These are phyloP conservation scores for Pythium guiyangense DNA, from an alignment of 352 stramenopile genomes.

Conservation along the genomic window DNA sequence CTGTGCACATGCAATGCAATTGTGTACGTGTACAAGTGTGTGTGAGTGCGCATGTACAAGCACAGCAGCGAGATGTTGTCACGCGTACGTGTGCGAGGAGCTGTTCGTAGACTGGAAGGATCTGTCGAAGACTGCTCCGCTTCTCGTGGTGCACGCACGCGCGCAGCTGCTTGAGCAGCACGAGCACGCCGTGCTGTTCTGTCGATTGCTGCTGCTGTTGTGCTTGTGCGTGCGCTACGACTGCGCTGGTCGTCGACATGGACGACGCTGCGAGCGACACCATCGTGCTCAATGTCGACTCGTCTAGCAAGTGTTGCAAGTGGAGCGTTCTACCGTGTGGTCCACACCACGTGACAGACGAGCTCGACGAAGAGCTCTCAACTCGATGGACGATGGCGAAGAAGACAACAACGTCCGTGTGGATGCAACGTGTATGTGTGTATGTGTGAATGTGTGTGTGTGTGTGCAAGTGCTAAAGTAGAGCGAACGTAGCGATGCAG, in stretches of 20 bases:
- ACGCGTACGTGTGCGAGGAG: conserved; percentile 44
- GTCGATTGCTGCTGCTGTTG: neutral
- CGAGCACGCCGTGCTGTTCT: conserved; percentile 20
- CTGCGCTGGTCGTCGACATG: no score
- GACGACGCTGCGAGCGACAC: no score
- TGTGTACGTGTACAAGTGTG: neutral
- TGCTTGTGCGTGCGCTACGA: no score
- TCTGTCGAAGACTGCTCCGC: conserved; percentile 22
- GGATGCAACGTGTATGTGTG: neutral
- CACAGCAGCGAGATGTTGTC: neutral
- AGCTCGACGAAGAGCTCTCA: no score
- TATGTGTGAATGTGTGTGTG: neutral
- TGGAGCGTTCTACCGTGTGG: no score
- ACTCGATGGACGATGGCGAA: no score
- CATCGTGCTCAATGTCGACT: no score
- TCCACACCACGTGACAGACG: no score
- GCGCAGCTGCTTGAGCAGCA: conserved; percentile 39
- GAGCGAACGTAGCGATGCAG: neutral
- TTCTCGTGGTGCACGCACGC: conserved; percentile 16
- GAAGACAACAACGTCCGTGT: no score
- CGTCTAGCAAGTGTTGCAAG: no score
- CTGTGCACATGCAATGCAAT: neutral
- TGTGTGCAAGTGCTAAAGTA: neutral
- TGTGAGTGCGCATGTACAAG: neutral
- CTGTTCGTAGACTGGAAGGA: conserved; percentile 38